Evolutionary conservation across 352 stramenopile genomes (phyloP).

Genomic region (Aphanomyces euteiches): DNA sequence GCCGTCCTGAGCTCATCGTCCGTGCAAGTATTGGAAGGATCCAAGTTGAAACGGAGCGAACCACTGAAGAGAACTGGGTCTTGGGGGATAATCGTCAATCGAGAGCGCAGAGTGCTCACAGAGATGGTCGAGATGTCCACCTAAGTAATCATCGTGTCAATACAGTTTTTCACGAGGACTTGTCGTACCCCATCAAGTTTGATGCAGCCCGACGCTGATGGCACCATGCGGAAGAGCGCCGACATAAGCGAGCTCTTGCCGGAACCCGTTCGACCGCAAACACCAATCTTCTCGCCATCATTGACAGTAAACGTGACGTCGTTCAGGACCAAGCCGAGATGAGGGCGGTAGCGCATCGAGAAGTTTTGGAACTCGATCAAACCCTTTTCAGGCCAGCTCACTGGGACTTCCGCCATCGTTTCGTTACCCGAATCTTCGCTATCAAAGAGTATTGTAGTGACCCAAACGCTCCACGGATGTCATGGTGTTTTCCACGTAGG

Average conservation of each 20-base stretch:
- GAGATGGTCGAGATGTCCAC: slow-evolving; percentile 60
- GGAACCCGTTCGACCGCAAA: slow-evolving; percentile 52
- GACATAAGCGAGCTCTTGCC: slow-evolving; percentile 56
- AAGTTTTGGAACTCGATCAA: slow-evolving; percentile 44
- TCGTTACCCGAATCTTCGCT: slow-evolving; percentile 39
- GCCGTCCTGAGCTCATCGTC: slow-evolving; percentile 51
- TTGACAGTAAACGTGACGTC: slow-evolving; percentile 49
- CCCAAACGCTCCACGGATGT: slow-evolving; percentile 34
- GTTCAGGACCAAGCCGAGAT: slow-evolving; percentile 42
- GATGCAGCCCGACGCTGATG: slow-evolving; percentile 30
- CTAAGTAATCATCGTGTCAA: slow-evolving; percentile 8
- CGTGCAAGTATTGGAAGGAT: slow-evolving; percentile 79
- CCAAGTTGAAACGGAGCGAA: slow-evolving; percentile 87
- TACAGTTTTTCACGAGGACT: neutral
- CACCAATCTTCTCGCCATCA: slow-evolving; percentile 50
- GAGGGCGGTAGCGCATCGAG: slow-evolving; percentile 44
- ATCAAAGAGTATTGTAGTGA: slow-evolving; percentile 59
- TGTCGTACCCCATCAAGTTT: slow-evolving; percentile 11
- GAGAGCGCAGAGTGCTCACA: slow-evolving; percentile 43
- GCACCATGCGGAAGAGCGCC: slow-evolving; percentile 51
- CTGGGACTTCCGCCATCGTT: slow-evolving; percentile 28
- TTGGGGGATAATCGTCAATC: slow-evolving; percentile 70
- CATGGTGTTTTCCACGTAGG: slow-evolving; percentile 26
- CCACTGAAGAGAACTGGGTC: slow-evolving; percentile 92
- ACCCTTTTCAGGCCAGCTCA: slow-evolving; percentile 44